Evolutionary conservation across 176 grass and related monocot genomes (phyloP), one percentile per base, ranked within the genome.

Genomic region (Aegilops umbellulata): DNA sequence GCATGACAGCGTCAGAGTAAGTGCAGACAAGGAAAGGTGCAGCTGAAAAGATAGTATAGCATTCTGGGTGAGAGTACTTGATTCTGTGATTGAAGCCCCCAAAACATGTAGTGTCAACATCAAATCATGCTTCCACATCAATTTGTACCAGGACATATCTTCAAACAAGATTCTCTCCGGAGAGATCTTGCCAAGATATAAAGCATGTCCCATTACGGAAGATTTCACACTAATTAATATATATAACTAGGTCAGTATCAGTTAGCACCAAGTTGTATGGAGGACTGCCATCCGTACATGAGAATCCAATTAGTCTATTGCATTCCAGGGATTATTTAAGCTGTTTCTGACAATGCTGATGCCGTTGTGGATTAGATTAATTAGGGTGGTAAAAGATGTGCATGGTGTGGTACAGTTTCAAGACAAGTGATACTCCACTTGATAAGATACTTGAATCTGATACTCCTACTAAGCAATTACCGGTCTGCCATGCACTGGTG

Each of bases 41-140:
- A 73, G 20, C 26, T 13, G 62, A 81, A 87, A 67, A 77, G 55
- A 83, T 20, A 22, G 24, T 30, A 53, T 53, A 57, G 41, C 24
- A 78, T 53, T 53, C 49, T 53, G 57, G 31, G 42, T 44, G 27
- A 13, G 12, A 80, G 65, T 44, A 38, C 75, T 76, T 64, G 80
- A 77, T 78, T 88, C 23, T 80, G 32, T 29, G 10, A 58, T 25
- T 58, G 10, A 25, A 76, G 23, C 79, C 34, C 13, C 53, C 8
- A 70, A 84, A 65, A 70, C 64, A 81, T 81, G 69, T 30, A 84
- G 51, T 76, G 30, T 76, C 47, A 69, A 83, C 58, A 65, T 64
- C 79, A 90, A 90, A 79, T 86, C 67, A 42, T 86, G 65, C 25
- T 75, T 64, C 14, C 29, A 82, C 53, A 67, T 65, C 77, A 64